Conservation (phyloP, 1,139 yeast species). For the Pichia sp. region DNA sequence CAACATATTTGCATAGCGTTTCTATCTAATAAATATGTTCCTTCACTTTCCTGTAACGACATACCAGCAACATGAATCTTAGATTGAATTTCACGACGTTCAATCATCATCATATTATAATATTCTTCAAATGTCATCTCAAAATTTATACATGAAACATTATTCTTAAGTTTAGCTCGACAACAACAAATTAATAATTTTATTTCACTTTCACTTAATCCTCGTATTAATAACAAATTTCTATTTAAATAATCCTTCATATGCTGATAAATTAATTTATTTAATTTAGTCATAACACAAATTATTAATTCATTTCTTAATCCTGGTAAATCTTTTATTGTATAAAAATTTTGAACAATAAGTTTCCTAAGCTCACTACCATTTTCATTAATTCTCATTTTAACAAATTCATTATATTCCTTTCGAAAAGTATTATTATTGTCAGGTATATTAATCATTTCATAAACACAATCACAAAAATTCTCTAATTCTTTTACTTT, state of each 20-base stretch:
- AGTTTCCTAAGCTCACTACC: constrained; percentile 32
- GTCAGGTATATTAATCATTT: constrained; percentile 14
- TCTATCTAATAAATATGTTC: constrained; percentile 13
- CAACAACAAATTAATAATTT: constrained; percentile 68
- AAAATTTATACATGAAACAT: constrained; percentile 56
- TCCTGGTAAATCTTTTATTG: constrained; percentile 52
- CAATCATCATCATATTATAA: constrained; percentile 42
- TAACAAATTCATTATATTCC: constrained; percentile 49
- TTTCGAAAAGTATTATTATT: constrained; percentile 28
- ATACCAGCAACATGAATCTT: constrained; percentile 19
- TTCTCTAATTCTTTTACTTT: constrained; percentile 42
- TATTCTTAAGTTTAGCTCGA: constrained; percentile 57
- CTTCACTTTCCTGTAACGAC: constrained; percentile 9
- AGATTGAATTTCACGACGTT: constrained; percentile 38
- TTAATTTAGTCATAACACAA: constrained; percentile 23
- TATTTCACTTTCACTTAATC: constrained; percentile 64
- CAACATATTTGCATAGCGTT: constrained; percentile 24
- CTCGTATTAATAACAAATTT: constrained; percentile 28
- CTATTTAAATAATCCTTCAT: constrained; percentile 14
- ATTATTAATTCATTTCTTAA: constrained; percentile 49
- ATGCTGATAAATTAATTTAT: constrained; percentile 1
- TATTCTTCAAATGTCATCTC: constrained; percentile 78
- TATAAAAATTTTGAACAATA: constrained; percentile 46
- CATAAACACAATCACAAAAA: constrained; percentile 32
- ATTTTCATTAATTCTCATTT: constrained; percentile 24